Evolutionary conservation across 2,329 filamentous ascomycete genomes (phyloP).

Genomic region (Fusarium compactum): DNA sequence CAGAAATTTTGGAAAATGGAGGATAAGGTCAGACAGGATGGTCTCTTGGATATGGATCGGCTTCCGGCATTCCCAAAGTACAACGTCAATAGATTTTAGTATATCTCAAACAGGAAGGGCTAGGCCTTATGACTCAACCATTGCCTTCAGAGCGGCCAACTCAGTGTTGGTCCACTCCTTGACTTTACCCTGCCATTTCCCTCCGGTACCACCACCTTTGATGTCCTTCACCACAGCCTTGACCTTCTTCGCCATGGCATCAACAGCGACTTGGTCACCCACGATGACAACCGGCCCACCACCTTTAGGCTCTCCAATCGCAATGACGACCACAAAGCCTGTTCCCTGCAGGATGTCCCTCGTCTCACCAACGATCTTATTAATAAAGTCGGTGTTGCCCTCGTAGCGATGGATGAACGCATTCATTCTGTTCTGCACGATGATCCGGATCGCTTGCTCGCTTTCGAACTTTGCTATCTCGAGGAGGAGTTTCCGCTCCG

Average conservation of each 20-base stretch:
- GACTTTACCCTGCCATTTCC: constrained; percentile 52
- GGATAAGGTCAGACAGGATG: neutral
- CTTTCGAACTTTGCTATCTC: constrained; percentile 49
- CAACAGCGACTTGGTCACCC: constrained; percentile 42
- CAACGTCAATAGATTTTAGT: fast-evolving
- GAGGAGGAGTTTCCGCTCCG: constrained; percentile 46
- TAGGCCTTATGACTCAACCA: constrained; percentile 28
- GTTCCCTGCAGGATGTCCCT: constrained; percentile 36
- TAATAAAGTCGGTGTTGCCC: constrained; percentile 49
- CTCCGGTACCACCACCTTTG: constrained; percentile 48
- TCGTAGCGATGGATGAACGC: constrained; percentile 45
- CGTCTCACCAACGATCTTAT: constrained; percentile 44
- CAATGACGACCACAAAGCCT: constrained; percentile 40
- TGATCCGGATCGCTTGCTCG: constrained; percentile 31
- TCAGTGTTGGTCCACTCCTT: constrained; percentile 44
- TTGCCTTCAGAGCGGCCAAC: constrained; percentile 39
- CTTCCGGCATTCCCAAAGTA: too few relatives aligned
- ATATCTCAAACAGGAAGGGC: neutral
- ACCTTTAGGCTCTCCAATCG: constrained; percentile 43
- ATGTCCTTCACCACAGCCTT: constrained; percentile 40
- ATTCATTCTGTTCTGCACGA: constrained; percentile 32
- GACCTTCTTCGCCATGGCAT: constrained; percentile 26
- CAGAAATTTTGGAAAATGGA: neutral
- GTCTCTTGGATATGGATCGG: neutral
- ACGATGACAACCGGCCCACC: constrained; percentile 45